A percentile compares a stretch with the other conserved stretches of the same genome.
These are phyloP conservation scores for Fomitopsis schrenkii DNA, from an alignment of 1,284 basidiomycete species.

Conservation along the genomic window DNA sequence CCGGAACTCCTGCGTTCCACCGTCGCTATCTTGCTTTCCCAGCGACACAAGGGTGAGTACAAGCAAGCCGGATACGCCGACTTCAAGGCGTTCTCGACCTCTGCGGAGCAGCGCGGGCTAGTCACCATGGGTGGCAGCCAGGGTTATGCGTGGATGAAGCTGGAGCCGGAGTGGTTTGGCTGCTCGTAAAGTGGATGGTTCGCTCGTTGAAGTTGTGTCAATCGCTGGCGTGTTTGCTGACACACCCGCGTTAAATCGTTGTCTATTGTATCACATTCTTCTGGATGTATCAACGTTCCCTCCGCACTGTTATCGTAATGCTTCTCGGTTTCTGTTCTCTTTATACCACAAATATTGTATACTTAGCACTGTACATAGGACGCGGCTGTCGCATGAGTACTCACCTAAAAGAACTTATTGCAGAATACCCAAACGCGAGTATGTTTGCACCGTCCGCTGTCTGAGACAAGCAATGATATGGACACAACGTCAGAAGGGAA, in stretches of 20 bases:
- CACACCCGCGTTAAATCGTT: too few relatives aligned
- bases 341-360: not conserved
- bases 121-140: constrained; percentile 43
- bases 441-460: too few relatives aligned
- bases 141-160: constrained; percentile 42
- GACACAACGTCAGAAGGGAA: too few relatives aligned
- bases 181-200: not conserved
- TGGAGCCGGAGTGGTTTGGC: constrained; percentile 22
- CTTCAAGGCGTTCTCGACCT: constrained; percentile 34
- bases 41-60: constrained; percentile 34
- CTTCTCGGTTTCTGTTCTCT: not conserved
- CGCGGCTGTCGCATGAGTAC: not conserved
- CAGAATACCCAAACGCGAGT: too few relatives aligned
- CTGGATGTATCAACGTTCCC: not conserved
- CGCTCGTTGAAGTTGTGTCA: not conserved
- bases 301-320: not conserved
- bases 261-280: not conserved
- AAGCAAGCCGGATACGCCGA: constrained; percentile 28
- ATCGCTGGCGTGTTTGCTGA: too few relatives aligned
- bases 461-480: too few relatives aligned
- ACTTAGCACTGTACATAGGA: not conserved
- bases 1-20: constrained; percentile 28
- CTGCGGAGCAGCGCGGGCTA: constrained; percentile 43
- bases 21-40: constrained; percentile 34
- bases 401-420: too few relatives aligned